A percentile compares a stretch with the other conserved stretches of the same genome.
phyloP scores from a whole-genome alignment of 163 green algal species.

The Prototheca cutis region DNA sequence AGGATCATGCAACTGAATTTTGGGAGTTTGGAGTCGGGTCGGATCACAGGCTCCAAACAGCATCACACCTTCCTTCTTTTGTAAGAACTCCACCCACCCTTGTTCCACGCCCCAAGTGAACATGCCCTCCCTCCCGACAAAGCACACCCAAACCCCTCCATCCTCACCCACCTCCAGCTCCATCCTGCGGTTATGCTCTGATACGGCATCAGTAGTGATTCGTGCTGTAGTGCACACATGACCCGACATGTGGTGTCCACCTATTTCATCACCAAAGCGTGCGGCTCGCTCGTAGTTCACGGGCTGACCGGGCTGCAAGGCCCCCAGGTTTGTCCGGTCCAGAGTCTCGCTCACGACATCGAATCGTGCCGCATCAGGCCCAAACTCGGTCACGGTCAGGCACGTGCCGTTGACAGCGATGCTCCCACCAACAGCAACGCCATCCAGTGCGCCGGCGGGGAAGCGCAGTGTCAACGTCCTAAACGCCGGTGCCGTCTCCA shows the following conservation, averaged over 20 bases:
- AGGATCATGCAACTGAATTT: constrained; percentile 47
- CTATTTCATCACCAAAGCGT: constrained; percentile 91
- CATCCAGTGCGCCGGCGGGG: constrained; percentile 33
- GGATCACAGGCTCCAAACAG: background rate
- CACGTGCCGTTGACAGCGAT: constrained; percentile 97
- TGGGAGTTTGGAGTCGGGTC: no score
- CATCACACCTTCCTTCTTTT: background rate
- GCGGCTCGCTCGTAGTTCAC: constrained; percentile 92
- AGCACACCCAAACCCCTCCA: no score
- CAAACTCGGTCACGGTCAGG: constrained; percentile 66
- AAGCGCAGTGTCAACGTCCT: constrained; percentile 36
- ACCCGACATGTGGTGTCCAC: constrained; percentile 84
- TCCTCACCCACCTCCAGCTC: constrained; percentile 39
- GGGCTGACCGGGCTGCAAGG: constrained; percentile 48
- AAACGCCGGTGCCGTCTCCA: constrained; percentile 9
- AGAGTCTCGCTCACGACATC: constrained; percentile 92
- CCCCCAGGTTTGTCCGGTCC: constrained; percentile 74
- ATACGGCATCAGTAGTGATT: constrained; percentile 46
- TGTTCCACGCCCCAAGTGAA: no score
- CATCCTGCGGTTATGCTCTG: constrained; percentile 61
- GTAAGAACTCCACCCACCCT: no score
- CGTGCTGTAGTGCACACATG: constrained; percentile 77
- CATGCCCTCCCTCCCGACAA: no score
- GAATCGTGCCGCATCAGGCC: constrained; percentile 47
- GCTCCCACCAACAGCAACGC: constrained; percentile 69